These are phyloP conservation scores for Trichophyton verrucosum DNA, from an alignment of 2,329 filamentous ascomycete genomes.

Conservation along the genomic window DNA sequence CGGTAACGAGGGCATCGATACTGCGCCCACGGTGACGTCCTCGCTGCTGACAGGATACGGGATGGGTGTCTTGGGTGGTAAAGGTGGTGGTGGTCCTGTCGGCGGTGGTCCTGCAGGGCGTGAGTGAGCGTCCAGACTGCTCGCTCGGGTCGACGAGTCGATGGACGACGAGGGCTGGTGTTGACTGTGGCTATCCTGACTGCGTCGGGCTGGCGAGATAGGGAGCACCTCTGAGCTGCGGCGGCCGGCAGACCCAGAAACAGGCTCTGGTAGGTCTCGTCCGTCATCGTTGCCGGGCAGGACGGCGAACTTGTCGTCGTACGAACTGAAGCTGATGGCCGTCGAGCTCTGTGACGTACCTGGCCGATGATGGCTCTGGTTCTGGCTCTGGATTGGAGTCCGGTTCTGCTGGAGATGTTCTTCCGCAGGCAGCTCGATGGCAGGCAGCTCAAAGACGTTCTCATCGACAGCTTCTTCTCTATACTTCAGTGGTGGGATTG, in stretches of 20 bases:
- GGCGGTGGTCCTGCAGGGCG: neutral
- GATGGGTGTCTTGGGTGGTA: slow-evolving; percentile 67
- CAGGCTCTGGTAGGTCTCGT: slow-evolving; percentile 40
- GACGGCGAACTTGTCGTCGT: slow-evolving; percentile 57
- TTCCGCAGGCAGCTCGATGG: slow-evolving; percentile 50
- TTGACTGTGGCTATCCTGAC: slow-evolving; percentile 20
- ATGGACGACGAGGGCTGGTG: slow-evolving; percentile 11
- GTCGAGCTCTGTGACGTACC: slow-evolving; percentile 15
- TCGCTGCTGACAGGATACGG: slow-evolving; percentile 35
- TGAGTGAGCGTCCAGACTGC: slow-evolving; percentile 23
- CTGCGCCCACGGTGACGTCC: slow-evolving; percentile 10
- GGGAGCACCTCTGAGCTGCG: slow-evolving; percentile 20
- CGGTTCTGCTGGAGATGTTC: slow-evolving; percentile 28
- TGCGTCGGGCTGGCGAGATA: slow-evolving; percentile 24
- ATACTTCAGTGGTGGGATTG: slow-evolving; percentile 9
- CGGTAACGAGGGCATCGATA: slow-evolving; percentile 25
- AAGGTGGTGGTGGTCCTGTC: slow-evolving; percentile 45
- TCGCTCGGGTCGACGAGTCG: slow-evolving; percentile 21
- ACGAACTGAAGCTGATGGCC: slow-evolving; percentile 35
- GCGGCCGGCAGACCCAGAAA: slow-evolving; percentile 16
- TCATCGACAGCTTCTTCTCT: slow-evolving; percentile 17
- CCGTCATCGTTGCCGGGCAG: slow-evolving; percentile 35
- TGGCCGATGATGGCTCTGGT: slow-evolving; percentile 12
- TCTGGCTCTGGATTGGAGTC: slow-evolving; percentile 11
- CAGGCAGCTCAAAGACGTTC: slow-evolving; percentile 21